Evolutionary conservation across 257 asterid species (phyloP).

Genomic region (Leonotis leonurus): DNA sequence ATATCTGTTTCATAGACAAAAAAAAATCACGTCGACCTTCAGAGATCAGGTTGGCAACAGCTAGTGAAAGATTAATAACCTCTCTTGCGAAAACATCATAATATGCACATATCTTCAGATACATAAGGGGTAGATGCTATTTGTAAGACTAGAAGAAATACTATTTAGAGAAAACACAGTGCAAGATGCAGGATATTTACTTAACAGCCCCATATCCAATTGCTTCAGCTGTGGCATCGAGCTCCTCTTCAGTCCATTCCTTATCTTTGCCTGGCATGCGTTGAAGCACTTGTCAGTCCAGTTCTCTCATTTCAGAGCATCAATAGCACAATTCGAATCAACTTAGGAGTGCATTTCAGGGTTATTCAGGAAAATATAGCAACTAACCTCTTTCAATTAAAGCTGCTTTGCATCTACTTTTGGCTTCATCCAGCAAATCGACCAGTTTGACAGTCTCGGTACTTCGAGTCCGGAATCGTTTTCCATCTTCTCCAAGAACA

Average conservation of each 20-base stretch:
- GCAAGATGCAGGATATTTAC: conserved; percentile 33
- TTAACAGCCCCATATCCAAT: conserved; percentile 96
- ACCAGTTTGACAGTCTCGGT: conserved; percentile 84
- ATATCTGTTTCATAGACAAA: conserved; percentile 46
- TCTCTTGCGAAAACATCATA: not conserved
- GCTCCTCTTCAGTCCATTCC: conserved; percentile 84
- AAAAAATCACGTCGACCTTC: not conserved
- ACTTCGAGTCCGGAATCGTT: conserved; percentile 81
- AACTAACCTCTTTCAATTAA: conserved; percentile 69
- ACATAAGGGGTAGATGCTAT: not conserved
- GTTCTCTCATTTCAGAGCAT: not conserved
- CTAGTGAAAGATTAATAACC: not conserved
- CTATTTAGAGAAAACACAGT: not conserved
- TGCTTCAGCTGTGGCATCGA: conserved; percentile 88
- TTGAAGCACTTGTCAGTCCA: conserved; percentile 10
- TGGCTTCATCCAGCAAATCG: conserved; percentile 90
- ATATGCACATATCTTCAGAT: conserved; percentile 1
- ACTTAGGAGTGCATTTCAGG: not conserved
- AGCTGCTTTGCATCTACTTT: conserved; percentile 61
- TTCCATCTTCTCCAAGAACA: conserved; percentile 91
- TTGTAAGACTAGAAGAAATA: not conserved
- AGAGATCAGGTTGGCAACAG: conserved; percentile 1
- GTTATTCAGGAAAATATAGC: too few relatives aligned
- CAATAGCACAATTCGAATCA: not conserved
- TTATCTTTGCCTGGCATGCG: conserved; percentile 57